Evolutionary conservation across 148 eudicot genomes (phyloP), one percentile per base, ranked within the genome.

Genomic region (Spergularia marina): DNA sequence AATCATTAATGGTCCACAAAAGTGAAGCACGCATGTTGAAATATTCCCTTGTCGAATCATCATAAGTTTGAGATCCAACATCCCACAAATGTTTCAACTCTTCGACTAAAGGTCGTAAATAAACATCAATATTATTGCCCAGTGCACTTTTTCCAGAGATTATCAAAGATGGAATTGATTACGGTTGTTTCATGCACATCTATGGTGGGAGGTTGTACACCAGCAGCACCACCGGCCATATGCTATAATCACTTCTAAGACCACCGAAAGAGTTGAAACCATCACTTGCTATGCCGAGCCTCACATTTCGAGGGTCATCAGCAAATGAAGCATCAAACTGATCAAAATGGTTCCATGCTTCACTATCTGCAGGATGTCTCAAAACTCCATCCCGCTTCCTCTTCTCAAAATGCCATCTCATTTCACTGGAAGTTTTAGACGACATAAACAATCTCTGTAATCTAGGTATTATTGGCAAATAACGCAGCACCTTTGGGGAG

Each of bases 171-270:
- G 77, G 12, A 2, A 81, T 77, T 12, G 23, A 40, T 18, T 40
- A 84, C 20, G 60, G 61, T 18, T 36, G 49, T 20, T 83, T 82
- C 80, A 77, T 81, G 14, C 61, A 72, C 20, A 51, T 56, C 77
- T 69, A 72, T 10, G 63, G 74, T 1, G 77, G 79, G 6, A 80
- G 62, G 21, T 80, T 83, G 30, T 77, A 80, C 0, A 34, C 55
- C 1, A 77, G 34, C 2, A 76, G 23, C 15, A 83, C 65, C 14
- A 83, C 79, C 1, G 78, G 86, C 83, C 83, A 80, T 52, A 59
- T 80, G 56, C 72, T 82, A 74, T 82, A 39, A 0, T 74, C 21
- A 30, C 16, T 75, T 6, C 74, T 66, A 41, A 75, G 55, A 8
- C 44, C 40, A 1, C 70, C 56, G 41, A 70, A 77, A 2, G 81